A percentile compares a stretch with the other conserved stretches of the same genome.
phyloP scores from a whole-genome alignment of 148 eudicot species.

The Polygonum aviculare region DNA sequence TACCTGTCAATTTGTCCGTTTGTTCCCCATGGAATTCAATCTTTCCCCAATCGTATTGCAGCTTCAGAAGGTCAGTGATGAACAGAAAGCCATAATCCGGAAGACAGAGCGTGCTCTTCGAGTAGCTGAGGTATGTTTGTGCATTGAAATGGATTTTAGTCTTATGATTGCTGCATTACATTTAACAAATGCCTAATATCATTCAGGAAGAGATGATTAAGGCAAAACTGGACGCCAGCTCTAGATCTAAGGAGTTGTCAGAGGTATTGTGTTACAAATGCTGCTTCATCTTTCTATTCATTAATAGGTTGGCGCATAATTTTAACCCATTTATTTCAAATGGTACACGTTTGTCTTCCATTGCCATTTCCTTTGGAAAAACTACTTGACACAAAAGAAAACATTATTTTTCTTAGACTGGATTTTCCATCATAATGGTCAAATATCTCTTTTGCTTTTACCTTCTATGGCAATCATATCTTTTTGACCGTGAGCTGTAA shows the following conservation, averaged over 20 bases:
- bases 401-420: not conserved
- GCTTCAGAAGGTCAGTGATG: conserved; percentile 64
- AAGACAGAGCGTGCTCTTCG: conserved; percentile 85
- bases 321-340: too few relatives aligned
- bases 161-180: not conserved
- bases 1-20: not conserved
- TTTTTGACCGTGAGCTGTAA: not conserved
- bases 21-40: not conserved
- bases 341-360: not conserved
- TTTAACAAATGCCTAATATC: not conserved
- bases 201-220: conserved; percentile 82
- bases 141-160: not conserved
- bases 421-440: not conserved
- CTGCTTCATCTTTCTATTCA: not conserved
- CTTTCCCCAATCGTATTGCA: conserved; percentile 20
- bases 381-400: not conserved
- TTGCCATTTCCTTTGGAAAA: not conserved
- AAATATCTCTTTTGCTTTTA: not conserved
- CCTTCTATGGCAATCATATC: not conserved
- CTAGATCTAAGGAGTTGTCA: conserved; percentile 50
- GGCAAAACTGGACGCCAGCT: conserved; percentile 69
- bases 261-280: conserved; percentile 37
- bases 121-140: conserved; percentile 61
- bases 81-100: conserved; percentile 50
- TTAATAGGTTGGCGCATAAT: not conserved